A percentile compares a stretch with the other conserved stretches of the same genome.
Evolutionary conservation across 2,329 filamentous ascomycete genomes (phyloP).

Genomic region (Celoporthe dispersa): DNA sequence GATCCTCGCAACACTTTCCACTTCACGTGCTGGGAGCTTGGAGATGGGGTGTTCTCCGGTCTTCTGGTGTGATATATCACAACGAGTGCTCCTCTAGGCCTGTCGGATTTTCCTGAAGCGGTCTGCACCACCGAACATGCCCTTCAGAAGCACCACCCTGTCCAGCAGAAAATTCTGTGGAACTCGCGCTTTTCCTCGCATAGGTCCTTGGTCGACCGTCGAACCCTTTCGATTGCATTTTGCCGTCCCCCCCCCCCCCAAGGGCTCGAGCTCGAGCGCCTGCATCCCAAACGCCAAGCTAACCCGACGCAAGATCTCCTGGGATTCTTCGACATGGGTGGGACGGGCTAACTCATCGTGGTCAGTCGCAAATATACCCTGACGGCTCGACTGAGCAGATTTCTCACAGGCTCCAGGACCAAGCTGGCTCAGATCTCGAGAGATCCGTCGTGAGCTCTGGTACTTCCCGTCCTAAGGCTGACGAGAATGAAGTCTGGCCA

Average conservation of each 20-base stretch:
- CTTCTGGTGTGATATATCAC: not conserved
- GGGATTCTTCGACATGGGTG: not conserved
- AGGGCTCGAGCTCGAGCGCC: not conserved
- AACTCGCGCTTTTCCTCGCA: not conserved
- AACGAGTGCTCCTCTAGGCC: not conserved
- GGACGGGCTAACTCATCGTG: not conserved
- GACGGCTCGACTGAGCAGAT: not conserved
- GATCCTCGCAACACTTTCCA: not conserved
- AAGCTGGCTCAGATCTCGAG: not conserved
- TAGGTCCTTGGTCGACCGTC: not conserved
- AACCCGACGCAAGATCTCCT: not conserved
- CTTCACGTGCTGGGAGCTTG: not conserved
- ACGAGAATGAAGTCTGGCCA: not conserved
- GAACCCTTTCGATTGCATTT: not conserved
- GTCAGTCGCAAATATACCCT: not conserved
- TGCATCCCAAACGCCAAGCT: not conserved
- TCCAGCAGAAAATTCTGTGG: not conserved
- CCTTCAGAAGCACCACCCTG: not conserved
- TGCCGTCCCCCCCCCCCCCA: not conserved
- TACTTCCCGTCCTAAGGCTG: not conserved
- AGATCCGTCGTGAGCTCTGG: not conserved
- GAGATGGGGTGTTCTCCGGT: not conserved
- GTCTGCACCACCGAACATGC: not conserved
- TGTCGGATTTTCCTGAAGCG: not conserved
- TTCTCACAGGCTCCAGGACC: not conserved